A percentile compares a stretch with the other conserved stretches of the same genome.
phyloP scores from a whole-genome alignment of 345 rosid genomes.

The Physaria fendleri region DNA sequence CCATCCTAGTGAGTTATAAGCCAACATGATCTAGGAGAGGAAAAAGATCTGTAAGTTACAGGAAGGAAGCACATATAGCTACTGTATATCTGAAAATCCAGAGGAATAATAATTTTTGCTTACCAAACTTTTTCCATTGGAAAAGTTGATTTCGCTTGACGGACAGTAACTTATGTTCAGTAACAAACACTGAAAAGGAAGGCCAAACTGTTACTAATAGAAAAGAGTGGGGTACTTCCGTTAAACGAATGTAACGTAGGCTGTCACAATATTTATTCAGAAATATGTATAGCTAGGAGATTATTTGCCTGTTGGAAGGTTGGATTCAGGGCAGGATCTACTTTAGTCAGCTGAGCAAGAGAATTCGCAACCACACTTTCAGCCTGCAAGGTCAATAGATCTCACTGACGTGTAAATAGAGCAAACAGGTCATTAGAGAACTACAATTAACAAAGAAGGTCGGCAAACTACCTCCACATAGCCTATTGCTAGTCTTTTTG shows the following conservation, averaged over 20 bases:
- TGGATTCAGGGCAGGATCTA: constrained; percentile 32
- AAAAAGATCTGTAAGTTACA: constrained; percentile 14
- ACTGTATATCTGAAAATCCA: constrained; percentile 3
- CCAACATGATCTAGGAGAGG: constrained; percentile 53
- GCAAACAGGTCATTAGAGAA: constrained; percentile 5
- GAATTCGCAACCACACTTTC: no score
- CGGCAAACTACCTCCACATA: constrained; percentile 54
- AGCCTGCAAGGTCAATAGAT: no score
- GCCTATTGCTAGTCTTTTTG: constrained; percentile 81
- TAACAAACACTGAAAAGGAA: constrained; percentile 70
- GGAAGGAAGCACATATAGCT: background rate
- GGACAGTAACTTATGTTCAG: constrained; percentile 93
- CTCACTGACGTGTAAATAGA: background rate
- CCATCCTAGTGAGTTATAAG: constrained; percentile 96
- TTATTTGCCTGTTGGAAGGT: constrained; percentile 70
- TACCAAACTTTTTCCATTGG: constrained; percentile 72
- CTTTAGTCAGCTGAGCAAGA: constrained; percentile 54
- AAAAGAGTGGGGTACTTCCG: background rate
- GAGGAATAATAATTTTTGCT: constrained; percentile 12
- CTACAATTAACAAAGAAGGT: background rate
- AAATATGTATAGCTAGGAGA: constrained; percentile 2
- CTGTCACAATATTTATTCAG: background rate
- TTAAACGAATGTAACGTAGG: background rate
- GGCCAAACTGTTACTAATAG: background rate
- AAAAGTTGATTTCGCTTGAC: constrained; percentile 58